Evolutionary conservation across 2,329 filamentous ascomycete genomes (phyloP).

Genomic region (Aspergillus pseudoterreus): DNA sequence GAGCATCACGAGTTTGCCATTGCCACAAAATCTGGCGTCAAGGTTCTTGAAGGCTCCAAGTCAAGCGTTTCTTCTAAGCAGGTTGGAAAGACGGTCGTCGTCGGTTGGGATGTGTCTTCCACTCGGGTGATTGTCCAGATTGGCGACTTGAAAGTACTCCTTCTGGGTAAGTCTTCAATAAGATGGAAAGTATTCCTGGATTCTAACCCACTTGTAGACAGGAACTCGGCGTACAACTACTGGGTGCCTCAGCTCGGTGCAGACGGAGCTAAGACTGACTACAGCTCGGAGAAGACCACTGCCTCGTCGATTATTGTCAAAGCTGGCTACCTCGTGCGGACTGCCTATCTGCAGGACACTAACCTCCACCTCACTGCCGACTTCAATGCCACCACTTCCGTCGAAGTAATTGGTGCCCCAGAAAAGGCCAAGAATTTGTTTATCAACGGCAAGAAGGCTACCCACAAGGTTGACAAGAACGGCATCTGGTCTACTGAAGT

Average conservation of each 20-base stretch:
- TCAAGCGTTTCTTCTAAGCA: constrained; percentile 28
- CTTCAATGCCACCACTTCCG: constrained; percentile 63
- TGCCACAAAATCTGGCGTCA: constrained; percentile 21
- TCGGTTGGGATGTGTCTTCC: constrained; percentile 55
- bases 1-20: constrained; percentile 44
- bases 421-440: constrained; percentile 54
- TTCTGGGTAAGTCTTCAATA: constrained; percentile 42
- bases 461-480: constrained; percentile 39
- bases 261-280: constrained; percentile 25
- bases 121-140: constrained; percentile 40
- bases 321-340: constrained; percentile 42
- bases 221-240: constrained; percentile 44
- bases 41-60: constrained; percentile 31
- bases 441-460: constrained; percentile 55
- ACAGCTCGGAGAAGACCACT: constrained; percentile 25
- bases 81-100: constrained; percentile 23
- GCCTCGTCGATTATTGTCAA: constrained; percentile 40
- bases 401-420: constrained; percentile 66
- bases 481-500: constrained; percentile 52
- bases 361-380: constrained; percentile 65
- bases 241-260: constrained; percentile 40
- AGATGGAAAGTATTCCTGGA: not conserved
- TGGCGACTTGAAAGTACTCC: constrained; percentile 51
- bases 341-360: constrained; percentile 52
- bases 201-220: constrained; percentile 43